A percentile compares a stretch with the other conserved stretches of the same genome.
These are phyloP conservation scores for Phytophthora sp. DNA, from an alignment of 352 stramenopile species.

Conservation along the genomic window DNA sequence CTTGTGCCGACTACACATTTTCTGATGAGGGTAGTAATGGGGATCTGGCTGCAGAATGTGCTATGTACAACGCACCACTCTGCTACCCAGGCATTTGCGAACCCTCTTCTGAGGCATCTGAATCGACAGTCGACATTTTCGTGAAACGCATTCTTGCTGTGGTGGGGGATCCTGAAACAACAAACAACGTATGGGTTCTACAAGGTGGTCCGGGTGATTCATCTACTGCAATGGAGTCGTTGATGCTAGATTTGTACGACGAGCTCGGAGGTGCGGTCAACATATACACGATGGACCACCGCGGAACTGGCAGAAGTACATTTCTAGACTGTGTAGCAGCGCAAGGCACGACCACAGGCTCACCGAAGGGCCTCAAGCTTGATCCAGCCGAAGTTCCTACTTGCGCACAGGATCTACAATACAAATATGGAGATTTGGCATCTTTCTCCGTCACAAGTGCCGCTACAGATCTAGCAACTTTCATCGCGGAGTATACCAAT, in stretches of 20 bases:
- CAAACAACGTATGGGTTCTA: constrained; percentile 46
- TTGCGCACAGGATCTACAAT: constrained; percentile 40
- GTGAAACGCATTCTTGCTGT: constrained; percentile 40
- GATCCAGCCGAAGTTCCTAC: constrained; percentile 26
- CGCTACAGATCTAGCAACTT: constrained; percentile 29
- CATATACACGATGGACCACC: constrained; percentile 60
- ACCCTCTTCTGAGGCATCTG: background rate
- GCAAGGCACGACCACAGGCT: constrained; percentile 41
- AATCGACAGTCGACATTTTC: constrained; percentile 36
- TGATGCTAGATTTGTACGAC: constrained; percentile 36
- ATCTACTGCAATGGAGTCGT: constrained; percentile 47
- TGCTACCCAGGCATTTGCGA: constrained; percentile 35
- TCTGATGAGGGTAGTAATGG: constrained; percentile 15
- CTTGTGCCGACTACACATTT: constrained; percentile 28
- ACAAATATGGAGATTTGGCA: constrained; percentile 42
- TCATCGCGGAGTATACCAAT: constrained; percentile 29
- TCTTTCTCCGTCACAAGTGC: constrained; percentile 51
- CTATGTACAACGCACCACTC: constrained; percentile 34
- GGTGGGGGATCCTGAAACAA: background rate
- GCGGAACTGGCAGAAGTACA: constrained; percentile 44
- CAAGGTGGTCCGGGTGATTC: constrained; percentile 43
- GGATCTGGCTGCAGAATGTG: constrained; percentile 27
- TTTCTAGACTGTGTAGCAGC: constrained; percentile 42
- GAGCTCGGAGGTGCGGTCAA: constrained; percentile 31
- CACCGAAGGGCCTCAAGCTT: constrained; percentile 27